Evolutionary conservation across 2,329 filamentous ascomycete species (phyloP).

Genomic region (Aspergillus niger): DNA sequence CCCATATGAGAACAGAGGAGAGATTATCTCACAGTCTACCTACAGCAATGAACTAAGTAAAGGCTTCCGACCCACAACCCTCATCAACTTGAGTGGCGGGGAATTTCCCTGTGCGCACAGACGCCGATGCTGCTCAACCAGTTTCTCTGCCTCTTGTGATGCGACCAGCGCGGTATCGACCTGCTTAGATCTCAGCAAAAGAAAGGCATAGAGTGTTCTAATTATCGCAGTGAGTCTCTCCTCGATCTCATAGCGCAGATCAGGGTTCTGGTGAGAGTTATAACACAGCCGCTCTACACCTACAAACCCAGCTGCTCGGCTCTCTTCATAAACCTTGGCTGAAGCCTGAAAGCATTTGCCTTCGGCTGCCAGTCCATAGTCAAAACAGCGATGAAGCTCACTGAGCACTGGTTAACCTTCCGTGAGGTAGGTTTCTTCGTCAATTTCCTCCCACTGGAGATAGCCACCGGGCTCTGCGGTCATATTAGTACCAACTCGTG

Average conservation of each 20-base stretch:
- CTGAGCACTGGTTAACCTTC: not conserved
- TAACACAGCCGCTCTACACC: constrained; percentile 4
- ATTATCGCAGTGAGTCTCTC: constrained; percentile 13
- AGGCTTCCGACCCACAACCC: constrained; percentile 16
- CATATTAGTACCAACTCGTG: not conserved
- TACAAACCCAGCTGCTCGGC: not conserved
- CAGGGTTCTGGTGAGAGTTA: not conserved
- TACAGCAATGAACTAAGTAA: not conserved
- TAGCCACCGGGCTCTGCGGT: not conserved
- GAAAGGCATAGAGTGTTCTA: constrained; percentile 12
- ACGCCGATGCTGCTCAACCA: constrained; percentile 12
- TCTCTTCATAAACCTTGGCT: constrained; percentile 13
- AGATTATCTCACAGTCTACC: not conserved
- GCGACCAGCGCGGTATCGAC: constrained; percentile 9
- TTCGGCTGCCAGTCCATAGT: not conserved
- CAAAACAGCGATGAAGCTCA: not conserved
- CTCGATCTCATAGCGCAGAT: constrained; percentile 11
- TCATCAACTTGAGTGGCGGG: constrained; percentile 12
- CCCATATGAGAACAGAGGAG: too few species aligned
- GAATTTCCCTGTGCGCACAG: constrained; percentile 15
- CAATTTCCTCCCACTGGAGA: constrained; percentile 1
- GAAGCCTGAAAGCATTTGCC: constrained; percentile 13
- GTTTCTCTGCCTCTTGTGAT: not conserved
- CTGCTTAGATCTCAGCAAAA: constrained; percentile 16
- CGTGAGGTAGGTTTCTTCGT: not conserved